Percentiles rank a stretch among this genome's conserved stretches.
phyloP scores from a whole-genome alignment of 1,284 basidiomycete species.

The Ceratobasidium sp. region DNA sequence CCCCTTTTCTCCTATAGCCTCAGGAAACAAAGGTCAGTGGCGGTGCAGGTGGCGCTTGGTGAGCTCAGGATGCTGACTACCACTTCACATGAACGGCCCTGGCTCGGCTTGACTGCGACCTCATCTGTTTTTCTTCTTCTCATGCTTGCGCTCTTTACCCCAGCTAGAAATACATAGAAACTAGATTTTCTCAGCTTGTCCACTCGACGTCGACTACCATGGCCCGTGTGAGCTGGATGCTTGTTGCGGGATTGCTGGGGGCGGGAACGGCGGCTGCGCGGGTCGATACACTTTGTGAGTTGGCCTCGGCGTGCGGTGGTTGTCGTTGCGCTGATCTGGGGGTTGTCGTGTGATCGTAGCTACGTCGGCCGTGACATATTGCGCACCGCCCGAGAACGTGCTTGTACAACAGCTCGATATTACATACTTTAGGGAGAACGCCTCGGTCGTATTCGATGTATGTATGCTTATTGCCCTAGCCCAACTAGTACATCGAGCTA shows the following conservation, averaged over 20 bases:
- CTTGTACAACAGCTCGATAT: slow-evolving; percentile 85
- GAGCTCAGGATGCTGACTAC: slow-evolving; percentile 14
- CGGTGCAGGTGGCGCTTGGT: slow-evolving; percentile 24
- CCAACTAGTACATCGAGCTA: slow-evolving; percentile 53
- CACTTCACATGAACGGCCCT: neutral
- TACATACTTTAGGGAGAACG: slow-evolving; percentile 75
- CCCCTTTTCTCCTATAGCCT: neutral
- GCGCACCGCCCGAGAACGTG: slow-evolving; percentile 79
- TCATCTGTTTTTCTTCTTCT: slow-evolving; percentile 10
- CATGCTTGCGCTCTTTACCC: slow-evolving; percentile 19
- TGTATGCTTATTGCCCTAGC: slow-evolving; percentile 68
- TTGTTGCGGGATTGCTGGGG: slow-evolving; percentile 25
- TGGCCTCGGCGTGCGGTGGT: neutral
- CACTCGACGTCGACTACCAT: neutral
- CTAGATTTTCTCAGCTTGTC: neutral
- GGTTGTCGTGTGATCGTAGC: slow-evolving; percentile 57
- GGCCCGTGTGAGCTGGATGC: slow-evolving; percentile 23
- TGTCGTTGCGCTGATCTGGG: neutral
- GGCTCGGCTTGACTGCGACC: slow-evolving; percentile 35
- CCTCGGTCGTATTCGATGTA: slow-evolving; percentile 78
- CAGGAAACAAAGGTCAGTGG: slow-evolving; percentile 26
- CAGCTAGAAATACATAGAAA: slow-evolving; percentile 14
- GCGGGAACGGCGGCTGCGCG: slow-evolving; percentile 9
- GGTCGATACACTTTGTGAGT: slow-evolving; percentile 20
- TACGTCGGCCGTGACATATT: slow-evolving; percentile 90